These are phyloP conservation scores for Penicillium angulare DNA, from an alignment of 495 filamentous ascomycete genomes.

Conservation along the genomic window DNA sequence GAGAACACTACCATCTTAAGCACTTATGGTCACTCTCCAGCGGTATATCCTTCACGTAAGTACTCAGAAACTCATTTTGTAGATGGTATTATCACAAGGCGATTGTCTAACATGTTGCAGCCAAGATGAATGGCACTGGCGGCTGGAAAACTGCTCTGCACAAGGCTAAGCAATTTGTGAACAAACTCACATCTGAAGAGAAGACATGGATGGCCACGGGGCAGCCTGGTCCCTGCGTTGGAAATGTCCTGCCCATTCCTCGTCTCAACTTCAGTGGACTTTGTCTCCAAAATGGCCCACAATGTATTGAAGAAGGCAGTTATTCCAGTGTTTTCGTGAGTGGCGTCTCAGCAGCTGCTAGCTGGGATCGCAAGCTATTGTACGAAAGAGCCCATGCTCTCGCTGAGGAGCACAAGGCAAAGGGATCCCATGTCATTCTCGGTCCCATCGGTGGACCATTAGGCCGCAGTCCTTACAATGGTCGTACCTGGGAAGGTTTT, in stretches of 20 bases:
- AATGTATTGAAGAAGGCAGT: constrained; percentile 47
- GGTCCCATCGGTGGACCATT: constrained; percentile 54
- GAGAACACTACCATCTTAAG: constrained; percentile 24
- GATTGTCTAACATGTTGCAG: constrained; percentile 5
- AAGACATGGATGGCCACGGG: constrained; percentile 85
- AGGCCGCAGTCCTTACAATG: constrained; percentile 48
- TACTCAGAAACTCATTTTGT: background rate
- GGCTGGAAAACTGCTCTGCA: constrained; percentile 52
- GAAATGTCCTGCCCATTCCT: constrained; percentile 59
- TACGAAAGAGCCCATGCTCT: constrained; percentile 65
- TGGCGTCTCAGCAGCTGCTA: constrained; percentile 62
- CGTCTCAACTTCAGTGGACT: constrained; percentile 46
- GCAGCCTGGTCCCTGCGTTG: constrained; percentile 70
- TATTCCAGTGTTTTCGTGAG: constrained; percentile 54
- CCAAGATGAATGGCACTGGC: constrained; percentile 40
- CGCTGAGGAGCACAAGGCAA: constrained; percentile 50
- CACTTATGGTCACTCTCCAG: constrained; percentile 22
- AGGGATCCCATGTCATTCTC: constrained; percentile 54
- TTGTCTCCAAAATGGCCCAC: constrained; percentile 56
- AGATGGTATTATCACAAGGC: no score
- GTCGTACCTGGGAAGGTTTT: constrained; percentile 75
- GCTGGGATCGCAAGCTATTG: constrained; percentile 64
- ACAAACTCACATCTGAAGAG: constrained; percentile 72
- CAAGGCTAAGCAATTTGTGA: constrained; percentile 66
- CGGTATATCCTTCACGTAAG: constrained; percentile 25